Base-by-base conservation (phyloP, 2,329 filamentous ascomycete species). In the Diaporthe humulicola region DNA sequence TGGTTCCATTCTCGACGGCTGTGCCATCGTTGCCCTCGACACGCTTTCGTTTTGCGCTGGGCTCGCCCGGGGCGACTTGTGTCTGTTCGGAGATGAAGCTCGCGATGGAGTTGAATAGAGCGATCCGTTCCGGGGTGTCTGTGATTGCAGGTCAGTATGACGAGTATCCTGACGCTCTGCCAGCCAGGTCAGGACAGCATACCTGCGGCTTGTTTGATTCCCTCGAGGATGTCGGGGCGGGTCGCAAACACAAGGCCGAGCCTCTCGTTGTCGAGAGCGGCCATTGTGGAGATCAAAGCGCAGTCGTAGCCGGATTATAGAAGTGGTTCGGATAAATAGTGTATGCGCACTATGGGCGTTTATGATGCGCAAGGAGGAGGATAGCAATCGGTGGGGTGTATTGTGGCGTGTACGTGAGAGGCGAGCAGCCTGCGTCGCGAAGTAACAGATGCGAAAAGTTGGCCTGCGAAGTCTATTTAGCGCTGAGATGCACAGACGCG, bases 131-230 rank as follows among this genome's bases (percentile, higher is more conserved):
- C 0, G 89, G 87, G 1, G 88, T 86, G 79, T 91, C 89, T 90
- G 67, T 5, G 14, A 19, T 3, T n/a, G 8, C 28, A 10, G 36
- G 30, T 73, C 33, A 74, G 73, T 36, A 8, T 10, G 12, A 8
- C 2, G 3, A 19, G 2, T 1, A 3, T 0, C 15, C 2, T 56
- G 25, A n/a, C 3, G 14, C 45, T 50, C 8, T 1, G 10, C 12
- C 10, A 15, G 17, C 36, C 25, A 40, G 28, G 7, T 3, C 17
- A 38, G 15, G 22, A 61, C n/a, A 10, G 10, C 56, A 36, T 67
- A 90, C 89, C 88, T 36, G 90, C 89, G 75, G 87, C 87, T 77
- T 84, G 82, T 75, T 86, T 83, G 78, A 92, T 91, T 73, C 85
- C 86, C 17, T 86, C 81, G 25, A 92, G 79, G 74, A 92, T 88